Evolutionary conservation across 2,329 filamentous ascomycete species (phyloP).

Genomic region (Neopestalotiopsis clavispora): DNA sequence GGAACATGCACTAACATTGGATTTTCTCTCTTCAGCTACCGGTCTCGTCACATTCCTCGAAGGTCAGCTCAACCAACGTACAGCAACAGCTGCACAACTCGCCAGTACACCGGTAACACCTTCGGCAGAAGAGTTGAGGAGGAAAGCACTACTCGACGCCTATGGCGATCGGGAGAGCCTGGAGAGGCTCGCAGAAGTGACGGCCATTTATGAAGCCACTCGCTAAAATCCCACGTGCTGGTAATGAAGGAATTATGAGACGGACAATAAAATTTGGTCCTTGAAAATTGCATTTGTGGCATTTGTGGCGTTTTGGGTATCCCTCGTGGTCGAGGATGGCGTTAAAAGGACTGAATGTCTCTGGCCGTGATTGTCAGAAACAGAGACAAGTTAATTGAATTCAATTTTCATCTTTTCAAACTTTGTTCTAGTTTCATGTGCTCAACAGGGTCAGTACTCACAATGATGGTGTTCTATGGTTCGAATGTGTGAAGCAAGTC

Average conservation of each 20-base stretch:
- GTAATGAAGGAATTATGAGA: background rate
- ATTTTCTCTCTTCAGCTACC: background rate
- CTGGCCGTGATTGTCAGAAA: background rate
- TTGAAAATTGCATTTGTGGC: background rate
- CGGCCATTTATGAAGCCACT: conserved; percentile 18
- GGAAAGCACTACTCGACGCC: conserved; percentile 17
- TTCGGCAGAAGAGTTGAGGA: conserved; percentile 6
- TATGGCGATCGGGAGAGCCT: conserved; percentile 19
- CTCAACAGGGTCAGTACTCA: background rate
- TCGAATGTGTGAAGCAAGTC: too few relatives aligned
- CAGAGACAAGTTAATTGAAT: background rate
- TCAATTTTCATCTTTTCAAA: background rate
- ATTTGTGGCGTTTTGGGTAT: background rate
- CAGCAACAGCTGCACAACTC: background rate
- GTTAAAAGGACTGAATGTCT: background rate
- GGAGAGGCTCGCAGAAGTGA: conserved; percentile 18
- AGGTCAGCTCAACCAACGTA: background rate
- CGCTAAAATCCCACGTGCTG: background rate
- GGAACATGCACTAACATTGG: background rate
- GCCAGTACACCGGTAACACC: background rate
- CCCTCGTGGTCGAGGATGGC: background rate
- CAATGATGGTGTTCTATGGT: too few relatives aligned
- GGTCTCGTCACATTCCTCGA: conserved; percentile 5
- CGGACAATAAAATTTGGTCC: too few relatives aligned
- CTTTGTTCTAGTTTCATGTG: background rate